Conservation (phyloP, 768 basidiomycete genomes). For the Lentinula detonsa region DNA sequence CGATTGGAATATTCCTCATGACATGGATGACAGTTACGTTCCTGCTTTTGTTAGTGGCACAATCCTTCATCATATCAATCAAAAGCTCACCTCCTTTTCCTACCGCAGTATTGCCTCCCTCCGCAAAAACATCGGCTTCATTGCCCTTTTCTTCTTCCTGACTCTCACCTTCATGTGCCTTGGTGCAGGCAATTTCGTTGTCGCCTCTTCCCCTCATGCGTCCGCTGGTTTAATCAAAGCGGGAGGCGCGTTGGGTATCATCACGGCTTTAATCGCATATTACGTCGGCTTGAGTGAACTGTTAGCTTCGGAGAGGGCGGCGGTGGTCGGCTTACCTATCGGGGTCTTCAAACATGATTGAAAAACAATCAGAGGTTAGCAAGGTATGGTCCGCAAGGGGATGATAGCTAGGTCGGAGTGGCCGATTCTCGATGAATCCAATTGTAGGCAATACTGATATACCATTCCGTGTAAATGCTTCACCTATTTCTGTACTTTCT, state of each 20-base stretch:
- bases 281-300: conserved; percentile 26
- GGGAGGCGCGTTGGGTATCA: conserved; percentile 22
- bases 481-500: no score
- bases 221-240: background rate
- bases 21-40: conserved; percentile 72
- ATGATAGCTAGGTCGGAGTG: no score
- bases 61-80: background rate
- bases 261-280: conserved; percentile 25
- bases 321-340: conserved; percentile 21
- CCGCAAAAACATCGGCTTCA: conserved; percentile 17
- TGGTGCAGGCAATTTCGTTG: conserved; percentile 7
- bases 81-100: background rate
- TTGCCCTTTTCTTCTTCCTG: conserved; percentile 15
- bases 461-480: no score
- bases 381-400: no score
- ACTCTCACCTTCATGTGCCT: conserved; percentile 13
- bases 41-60: conserved; percentile 49
- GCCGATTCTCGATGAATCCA: no score
- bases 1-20: conserved; percentile 69
- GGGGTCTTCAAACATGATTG: conserved; percentile 15
- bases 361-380: background rate
- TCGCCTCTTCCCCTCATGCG: background rate
- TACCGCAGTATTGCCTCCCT: conserved; percentile 14
- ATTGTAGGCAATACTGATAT: no score
- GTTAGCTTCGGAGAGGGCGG: conserved; percentile 21